phyloP scores from a whole-genome alignment of 805 yeast species.

The Teunomyces kruisii region DNA sequence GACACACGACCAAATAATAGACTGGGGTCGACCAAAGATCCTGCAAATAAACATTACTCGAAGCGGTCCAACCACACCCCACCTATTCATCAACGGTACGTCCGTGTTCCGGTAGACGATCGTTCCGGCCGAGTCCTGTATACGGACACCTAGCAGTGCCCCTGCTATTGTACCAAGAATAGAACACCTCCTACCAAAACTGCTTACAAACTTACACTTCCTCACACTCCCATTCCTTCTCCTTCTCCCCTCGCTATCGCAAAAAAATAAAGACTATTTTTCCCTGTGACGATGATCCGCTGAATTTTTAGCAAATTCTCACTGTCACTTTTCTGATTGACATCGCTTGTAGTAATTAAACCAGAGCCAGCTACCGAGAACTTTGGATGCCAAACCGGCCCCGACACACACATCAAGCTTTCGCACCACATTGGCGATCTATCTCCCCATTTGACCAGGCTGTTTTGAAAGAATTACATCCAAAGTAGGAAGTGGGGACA shows the following conservation, averaged over 20 bases:
- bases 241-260: background rate
- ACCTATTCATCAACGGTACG: too few species aligned
- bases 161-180: too few species aligned
- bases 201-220: too few species aligned
- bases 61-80: too few species aligned
- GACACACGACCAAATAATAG: background rate
- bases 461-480: background rate
- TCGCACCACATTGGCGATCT: background rate
- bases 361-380: background rate
- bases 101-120: too few species aligned
- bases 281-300: background rate
- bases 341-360: background rate
- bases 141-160: too few species aligned
- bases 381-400: too few species aligned
- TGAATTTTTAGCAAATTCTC: background rate
- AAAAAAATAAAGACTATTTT: background rate
- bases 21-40: too few species aligned
- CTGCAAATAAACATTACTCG: too few species aligned
- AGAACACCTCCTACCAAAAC: too few species aligned
- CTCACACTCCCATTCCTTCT: too few species aligned
- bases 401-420: background rate
- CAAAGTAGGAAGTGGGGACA: slow-evolving; percentile 3
- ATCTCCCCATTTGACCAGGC: background rate
- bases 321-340: background rate
- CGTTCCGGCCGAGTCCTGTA: too few species aligned